Base-by-base conservation (phyloP, 306 rosid species). In the Hippophae gyantsensis region DNA sequence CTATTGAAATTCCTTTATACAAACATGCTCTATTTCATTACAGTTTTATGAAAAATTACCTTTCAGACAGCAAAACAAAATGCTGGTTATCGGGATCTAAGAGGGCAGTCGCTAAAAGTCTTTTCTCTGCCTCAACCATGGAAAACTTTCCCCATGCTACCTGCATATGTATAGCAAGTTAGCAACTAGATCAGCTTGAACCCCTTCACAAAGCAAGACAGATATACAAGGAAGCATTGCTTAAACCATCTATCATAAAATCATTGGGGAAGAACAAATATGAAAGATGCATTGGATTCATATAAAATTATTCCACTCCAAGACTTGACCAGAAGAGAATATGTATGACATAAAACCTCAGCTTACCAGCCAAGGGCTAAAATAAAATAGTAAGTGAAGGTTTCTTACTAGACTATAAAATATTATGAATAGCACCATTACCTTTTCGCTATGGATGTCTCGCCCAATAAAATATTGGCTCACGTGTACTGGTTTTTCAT, bases 111-210 rank as follows among this genome's bases (percentile, higher is more conserved):
- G 86, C 96, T 84, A 92, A 72, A 72, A 92, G 95, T 76, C 98
- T 85, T 76, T 83, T 80, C 76, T 92, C 98, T 32, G 98, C 96
- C 76, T 85, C 96, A 78, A 92, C 84, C 93, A 88, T 83, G 10
- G 96, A 79, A 76, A 83, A 63, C 72, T 65, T 70, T 50, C 98
- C 98, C 98, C 98, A 85, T 23, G 25, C 73, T 58, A 92, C 89
- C 98, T 92, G 87, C 67, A 70, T 56, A 62, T 49, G 42, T 43
- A 56, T 32, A 32, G 38, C 38, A 32, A 32, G 38, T 32, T 56
- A 51, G 61, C 43, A 9, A 27, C 6, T 18, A 7, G 8, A 25
- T 53, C 57, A 53, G 10, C 57, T 18, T 1, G 10, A 8, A 53
- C 9, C 38, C 56, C 38, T 52, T 48, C 54, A 49, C 46, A 44